Percentiles rank a stretch among this genome's conserved stretches.
These are phyloP conservation scores for Pyrenochaeta sp. DNA, from an alignment of 2,329 filamentous ascomycete genomes.

Conservation along the genomic window DNA sequence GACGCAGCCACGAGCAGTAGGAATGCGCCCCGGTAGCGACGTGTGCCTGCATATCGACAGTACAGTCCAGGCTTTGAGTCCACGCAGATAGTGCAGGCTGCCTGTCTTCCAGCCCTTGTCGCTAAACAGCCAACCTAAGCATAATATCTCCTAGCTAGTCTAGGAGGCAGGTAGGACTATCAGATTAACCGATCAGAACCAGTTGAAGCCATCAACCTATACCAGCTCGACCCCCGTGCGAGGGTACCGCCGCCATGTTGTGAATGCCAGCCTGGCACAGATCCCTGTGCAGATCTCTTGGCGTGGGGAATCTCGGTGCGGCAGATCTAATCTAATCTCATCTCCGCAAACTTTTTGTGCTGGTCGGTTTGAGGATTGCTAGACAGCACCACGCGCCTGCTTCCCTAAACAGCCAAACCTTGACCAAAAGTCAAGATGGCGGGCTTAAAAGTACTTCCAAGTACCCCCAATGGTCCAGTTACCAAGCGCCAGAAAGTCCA, in stretches of 20 bases:
- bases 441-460: constrained; percentile 59
- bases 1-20: constrained; percentile 19
- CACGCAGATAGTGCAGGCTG: background rate
- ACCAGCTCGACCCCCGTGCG: background rate
- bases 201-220: background rate
- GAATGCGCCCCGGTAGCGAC: constrained; percentile 3
- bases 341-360: constrained; percentile 28
- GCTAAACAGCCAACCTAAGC: background rate
- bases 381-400: background rate
- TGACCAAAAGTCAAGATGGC: constrained; percentile 52
- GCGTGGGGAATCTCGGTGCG: constrained; percentile 14
- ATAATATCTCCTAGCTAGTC: no score
- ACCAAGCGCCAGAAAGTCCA: constrained; percentile 68
- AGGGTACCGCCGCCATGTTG: background rate
- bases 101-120: background rate
- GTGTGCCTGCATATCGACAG: background rate
- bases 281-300: constrained; percentile 34
- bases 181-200: no score
- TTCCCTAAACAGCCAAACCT: background rate
- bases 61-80: background rate
- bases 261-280: background rate
- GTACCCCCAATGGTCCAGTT: constrained; percentile 57
- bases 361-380: constrained; percentile 2
- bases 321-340: constrained; percentile 34
- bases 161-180: no score